These are phyloP conservation scores for Sarocladiaceae sp. DNA, from an alignment of 2,329 filamentous ascomycete species.

Conservation along the genomic window DNA sequence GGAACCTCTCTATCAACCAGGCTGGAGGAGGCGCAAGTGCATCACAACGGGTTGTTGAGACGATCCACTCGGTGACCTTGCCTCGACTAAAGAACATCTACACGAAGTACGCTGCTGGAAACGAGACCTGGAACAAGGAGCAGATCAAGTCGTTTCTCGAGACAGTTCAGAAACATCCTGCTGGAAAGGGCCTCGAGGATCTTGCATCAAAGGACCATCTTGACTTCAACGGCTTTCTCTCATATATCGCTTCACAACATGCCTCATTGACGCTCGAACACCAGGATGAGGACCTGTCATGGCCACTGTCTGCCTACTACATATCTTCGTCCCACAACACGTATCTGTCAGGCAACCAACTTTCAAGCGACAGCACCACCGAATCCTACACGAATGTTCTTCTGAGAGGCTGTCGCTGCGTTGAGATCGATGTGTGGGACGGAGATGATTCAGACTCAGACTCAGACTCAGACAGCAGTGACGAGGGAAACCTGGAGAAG, in stretches of 20 bases:
- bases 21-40: conserved; percentile 45
- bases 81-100: conserved; percentile 44
- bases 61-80: conserved; percentile 35
- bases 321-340: conserved; percentile 96
- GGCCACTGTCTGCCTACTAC: conserved; percentile 85
- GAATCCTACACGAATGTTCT: conserved; percentile 84
- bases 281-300: conserved; percentile 53
- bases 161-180: conserved; percentile 38
- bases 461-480: conserved; percentile 46
- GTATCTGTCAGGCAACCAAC: conserved; percentile 84
- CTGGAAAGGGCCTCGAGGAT: conserved; percentile 14
- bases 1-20: conserved; percentile 26
- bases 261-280: conserved; percentile 38
- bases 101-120: conserved; percentile 34
- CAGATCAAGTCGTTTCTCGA: conserved; percentile 42
- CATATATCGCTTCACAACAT: conserved; percentile 52
- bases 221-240: conserved; percentile 45
- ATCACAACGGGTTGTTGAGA: conserved; percentile 33
- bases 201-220: conserved; percentile 29
- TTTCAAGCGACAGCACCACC: conserved; percentile 80
- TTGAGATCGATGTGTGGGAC: conserved; percentile 96
- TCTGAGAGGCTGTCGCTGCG: conserved; percentile 79
- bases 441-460: conserved; percentile 68
- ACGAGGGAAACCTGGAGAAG: conserved; percentile 48
- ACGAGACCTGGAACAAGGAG: conserved; percentile 40